Conservation (phyloP, 2,329 filamentous ascomycete species). For the Nakataea oryzae region DNA sequence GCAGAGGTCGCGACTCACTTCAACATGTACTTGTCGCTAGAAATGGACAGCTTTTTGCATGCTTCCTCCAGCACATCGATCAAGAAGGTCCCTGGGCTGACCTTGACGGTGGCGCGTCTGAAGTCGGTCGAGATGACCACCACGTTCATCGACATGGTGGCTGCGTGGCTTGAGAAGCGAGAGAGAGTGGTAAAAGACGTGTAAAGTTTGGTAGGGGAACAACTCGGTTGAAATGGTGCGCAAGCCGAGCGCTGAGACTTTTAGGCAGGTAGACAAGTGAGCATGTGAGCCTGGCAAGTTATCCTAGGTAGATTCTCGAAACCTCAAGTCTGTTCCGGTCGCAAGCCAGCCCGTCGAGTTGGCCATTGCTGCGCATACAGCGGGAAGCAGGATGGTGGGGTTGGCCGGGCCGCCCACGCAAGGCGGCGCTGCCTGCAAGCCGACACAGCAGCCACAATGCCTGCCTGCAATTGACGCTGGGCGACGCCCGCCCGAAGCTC, state of each 20-base stretch:
- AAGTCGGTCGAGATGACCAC: conserved; percentile 76
- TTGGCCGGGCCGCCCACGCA: background rate
- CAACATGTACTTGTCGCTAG: conserved; percentile 64
- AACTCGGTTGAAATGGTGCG: background rate
- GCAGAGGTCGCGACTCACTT: conserved; percentile 47
- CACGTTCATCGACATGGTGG: conserved; percentile 47
- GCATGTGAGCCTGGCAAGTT: too few relatives aligned
- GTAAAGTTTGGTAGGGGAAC: background rate
- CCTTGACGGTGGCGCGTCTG: conserved; percentile 71
- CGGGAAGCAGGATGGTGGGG: background rate
- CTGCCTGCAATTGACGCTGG: too few relatives aligned
- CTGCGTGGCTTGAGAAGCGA: background rate
- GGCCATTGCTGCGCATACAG: background rate
- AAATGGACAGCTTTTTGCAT: conserved; percentile 68
- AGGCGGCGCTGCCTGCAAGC: too few relatives aligned
- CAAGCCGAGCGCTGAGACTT: background rate
- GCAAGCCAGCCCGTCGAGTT: background rate
- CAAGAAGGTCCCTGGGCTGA: conserved; percentile 68
- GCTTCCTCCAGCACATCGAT: conserved; percentile 82
- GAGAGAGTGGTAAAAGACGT: background rate
- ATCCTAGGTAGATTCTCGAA: background rate
- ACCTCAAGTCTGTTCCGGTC: background rate
- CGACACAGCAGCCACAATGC: too few relatives aligned
- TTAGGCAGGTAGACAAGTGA: too few relatives aligned
- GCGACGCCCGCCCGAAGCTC: background rate